These are phyloP conservation scores for Oryza longistaminata DNA, from an alignment of 176 grass and related monocot species.

Conservation along the genomic window DNA sequence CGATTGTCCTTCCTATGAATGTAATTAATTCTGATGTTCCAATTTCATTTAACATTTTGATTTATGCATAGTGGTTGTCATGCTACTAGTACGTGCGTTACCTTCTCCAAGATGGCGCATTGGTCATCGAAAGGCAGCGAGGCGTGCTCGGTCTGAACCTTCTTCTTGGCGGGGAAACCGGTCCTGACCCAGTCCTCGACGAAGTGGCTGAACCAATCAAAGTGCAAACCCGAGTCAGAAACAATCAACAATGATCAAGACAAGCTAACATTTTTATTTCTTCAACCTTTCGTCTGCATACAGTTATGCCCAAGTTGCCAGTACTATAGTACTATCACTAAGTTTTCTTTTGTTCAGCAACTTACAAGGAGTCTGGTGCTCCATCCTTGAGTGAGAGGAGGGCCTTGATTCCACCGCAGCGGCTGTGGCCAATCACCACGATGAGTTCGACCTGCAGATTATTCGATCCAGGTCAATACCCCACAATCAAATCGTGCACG, in stretches of 20 bases:
- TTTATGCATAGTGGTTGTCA: background rate
- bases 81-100: background rate
- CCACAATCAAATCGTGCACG: background rate
- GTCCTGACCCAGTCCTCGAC: slow-evolving; percentile 95
- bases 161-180: slow-evolving; percentile 54
- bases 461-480: background rate
- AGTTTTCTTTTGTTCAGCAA: background rate
- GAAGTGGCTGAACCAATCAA: slow-evolving; percentile 52
- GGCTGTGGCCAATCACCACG: slow-evolving; percentile 93
- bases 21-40: background rate
- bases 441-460: slow-evolving; percentile 59
- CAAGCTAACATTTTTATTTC: background rate
- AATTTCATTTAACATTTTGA: background rate
- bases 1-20: background rate
- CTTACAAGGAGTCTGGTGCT: slow-evolving; percentile 64
- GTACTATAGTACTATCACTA: background rate
- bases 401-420: slow-evolving; percentile 90
- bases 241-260: background rate
- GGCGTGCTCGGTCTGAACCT: slow-evolving; percentile 44
- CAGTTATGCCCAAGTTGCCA: background rate
- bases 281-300: background rate
- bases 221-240: background rate
- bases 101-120: slow-evolving; percentile 73
- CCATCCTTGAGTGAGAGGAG: slow-evolving; percentile 75
- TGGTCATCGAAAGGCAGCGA: slow-evolving; percentile 52